phyloP scores from a whole-genome alignment of 352 stramenopile genomes.

The Blastocystis sp. region DNA sequence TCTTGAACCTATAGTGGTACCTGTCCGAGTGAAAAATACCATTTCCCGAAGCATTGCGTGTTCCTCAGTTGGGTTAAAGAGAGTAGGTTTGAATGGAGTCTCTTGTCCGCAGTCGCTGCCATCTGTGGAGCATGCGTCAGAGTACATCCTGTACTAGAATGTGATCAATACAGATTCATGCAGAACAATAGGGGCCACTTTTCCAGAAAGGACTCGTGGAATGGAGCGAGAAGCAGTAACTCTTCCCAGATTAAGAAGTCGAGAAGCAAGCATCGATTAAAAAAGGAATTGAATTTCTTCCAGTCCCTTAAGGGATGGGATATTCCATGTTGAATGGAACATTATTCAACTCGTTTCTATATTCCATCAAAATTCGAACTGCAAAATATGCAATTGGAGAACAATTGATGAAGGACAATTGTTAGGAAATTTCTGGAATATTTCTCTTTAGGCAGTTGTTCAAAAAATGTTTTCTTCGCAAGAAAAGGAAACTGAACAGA shows the following conservation, averaged over 20 bases:
- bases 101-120: background rate
- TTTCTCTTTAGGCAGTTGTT: background rate
- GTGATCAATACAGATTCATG: background rate
- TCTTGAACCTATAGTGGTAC: conserved; percentile 50
- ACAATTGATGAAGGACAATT: background rate
- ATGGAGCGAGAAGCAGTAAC: background rate
- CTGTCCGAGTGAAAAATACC: conserved; percentile 67
- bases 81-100: background rate
- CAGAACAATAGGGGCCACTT: background rate
- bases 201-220: background rate
- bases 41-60: conserved; percentile 82
- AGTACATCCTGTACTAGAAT: background rate
- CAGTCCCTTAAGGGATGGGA: no score
- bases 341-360: no score
- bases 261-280: background rate
- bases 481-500: background rate
- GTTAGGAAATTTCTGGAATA: background rate
- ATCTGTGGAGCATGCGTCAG: background rate
- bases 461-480: background rate
- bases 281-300: background rate
- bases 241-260: background rate
- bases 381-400: no score
- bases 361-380: no score
- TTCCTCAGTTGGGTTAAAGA: conserved; percentile 80
- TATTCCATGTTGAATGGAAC: no score